Evolutionary conservation across 805 yeast species (phyloP).

Genomic region (Kazachstania africana): DNA sequence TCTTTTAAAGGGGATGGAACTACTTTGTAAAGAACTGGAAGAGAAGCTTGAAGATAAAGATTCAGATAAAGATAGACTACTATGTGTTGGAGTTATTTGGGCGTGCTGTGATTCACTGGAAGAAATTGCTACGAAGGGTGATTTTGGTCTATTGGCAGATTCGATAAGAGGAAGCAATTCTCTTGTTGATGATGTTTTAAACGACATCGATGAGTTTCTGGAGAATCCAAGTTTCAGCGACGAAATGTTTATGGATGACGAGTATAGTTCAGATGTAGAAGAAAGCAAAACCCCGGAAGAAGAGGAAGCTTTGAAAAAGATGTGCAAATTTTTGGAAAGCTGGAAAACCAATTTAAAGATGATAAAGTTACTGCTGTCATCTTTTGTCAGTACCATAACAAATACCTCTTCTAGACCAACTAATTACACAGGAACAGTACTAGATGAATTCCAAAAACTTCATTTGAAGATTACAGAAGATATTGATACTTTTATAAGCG

Average conservation of each 20-base stretch:
- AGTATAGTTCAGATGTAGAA: conserved; percentile 22
- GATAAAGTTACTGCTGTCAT: conserved; percentile 44
- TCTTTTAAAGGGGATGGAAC: conserved; percentile 13
- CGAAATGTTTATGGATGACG: conserved; percentile 24
- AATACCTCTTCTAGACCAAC: conserved; percentile 18
- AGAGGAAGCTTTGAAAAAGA: conserved; percentile 18
- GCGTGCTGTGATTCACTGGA: conserved; percentile 43
- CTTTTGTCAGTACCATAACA: conserved; percentile 50
- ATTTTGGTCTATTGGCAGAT: conserved; percentile 38
- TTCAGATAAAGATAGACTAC: conserved; percentile 33
- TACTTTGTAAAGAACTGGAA: conserved; percentile 13
- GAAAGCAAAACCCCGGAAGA: conserved; percentile 24
- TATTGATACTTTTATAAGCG: conserved; percentile 50
- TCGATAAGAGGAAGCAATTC: conserved; percentile 28
- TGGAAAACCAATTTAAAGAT: conserved; percentile 39
- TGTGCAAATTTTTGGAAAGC: conserved; percentile 30
- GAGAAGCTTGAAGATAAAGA: conserved; percentile 14
- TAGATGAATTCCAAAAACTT: conserved; percentile 36
- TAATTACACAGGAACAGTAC: conserved; percentile 27
- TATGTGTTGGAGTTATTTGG: conserved; percentile 63
- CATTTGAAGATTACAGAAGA: conserved; percentile 34
- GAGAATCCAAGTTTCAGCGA: conserved; percentile 45
- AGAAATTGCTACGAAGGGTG: conserved; percentile 35
- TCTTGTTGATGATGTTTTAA: conserved; percentile 49
- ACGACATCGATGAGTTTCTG: conserved; percentile 60